Conservation (phyloP, 208 protist species). For the Trypanosoma theileri region DNA sequence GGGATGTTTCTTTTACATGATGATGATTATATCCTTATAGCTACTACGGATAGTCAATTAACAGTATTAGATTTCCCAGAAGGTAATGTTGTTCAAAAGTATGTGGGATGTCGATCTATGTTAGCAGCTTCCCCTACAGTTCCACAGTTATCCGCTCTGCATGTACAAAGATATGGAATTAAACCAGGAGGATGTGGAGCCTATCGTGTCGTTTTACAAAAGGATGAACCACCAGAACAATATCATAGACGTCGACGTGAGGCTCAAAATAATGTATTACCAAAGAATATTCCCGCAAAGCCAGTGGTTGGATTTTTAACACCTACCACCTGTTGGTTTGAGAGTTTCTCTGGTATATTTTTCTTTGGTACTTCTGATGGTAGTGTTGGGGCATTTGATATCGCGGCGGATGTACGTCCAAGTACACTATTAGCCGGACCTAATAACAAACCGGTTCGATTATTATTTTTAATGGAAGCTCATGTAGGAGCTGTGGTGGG, state of each 20-base stretch:
- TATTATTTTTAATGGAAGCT: conserved; percentile 45
- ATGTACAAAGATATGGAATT: conserved; percentile 73
- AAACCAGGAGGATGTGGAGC: conserved; percentile 69
- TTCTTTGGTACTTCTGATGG: conserved; percentile 79
- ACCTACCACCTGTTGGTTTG: conserved; percentile 67
- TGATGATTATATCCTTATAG: conserved; percentile 75
- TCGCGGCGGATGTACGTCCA: conserved; percentile 51
- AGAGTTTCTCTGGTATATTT: conserved; percentile 38
- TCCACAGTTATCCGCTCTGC: conserved; percentile 46
- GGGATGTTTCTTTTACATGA: conserved; percentile 67
- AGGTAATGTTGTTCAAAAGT: conserved; percentile 69
- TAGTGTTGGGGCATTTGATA: conserved; percentile 65
- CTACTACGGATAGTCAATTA: conserved; percentile 76
- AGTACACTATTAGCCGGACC: conserved; percentile 46
- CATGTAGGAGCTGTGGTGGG: conserved; percentile 48
- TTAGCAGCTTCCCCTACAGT: conserved; percentile 54
- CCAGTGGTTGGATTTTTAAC: conserved; percentile 70
- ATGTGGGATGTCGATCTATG: conserved; percentile 66
- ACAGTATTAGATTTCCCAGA: conserved; percentile 76
- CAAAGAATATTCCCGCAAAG: conserved; percentile 42
- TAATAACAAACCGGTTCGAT: conserved; percentile 40
- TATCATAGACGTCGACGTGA: conserved; percentile 48
- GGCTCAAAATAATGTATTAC: conserved; percentile 39
- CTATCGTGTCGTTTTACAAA: conserved; percentile 43
- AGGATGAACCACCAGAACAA: conserved; percentile 38